Base-by-base conservation (phyloP, 2,329 filamentous ascomycete species). In the Metarhizium rileyi region DNA sequence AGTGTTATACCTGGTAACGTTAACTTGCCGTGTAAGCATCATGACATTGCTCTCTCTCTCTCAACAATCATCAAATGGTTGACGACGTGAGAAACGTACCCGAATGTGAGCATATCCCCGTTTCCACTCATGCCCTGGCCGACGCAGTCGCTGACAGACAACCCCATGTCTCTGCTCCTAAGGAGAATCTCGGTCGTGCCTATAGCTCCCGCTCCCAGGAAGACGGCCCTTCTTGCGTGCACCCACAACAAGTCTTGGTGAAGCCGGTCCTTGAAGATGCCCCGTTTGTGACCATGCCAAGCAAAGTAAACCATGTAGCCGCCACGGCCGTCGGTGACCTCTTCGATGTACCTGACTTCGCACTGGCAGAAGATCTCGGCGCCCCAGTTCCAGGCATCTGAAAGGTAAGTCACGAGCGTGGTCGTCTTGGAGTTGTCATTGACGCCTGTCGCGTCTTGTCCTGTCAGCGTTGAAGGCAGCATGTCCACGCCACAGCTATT, bases 351-450 rank as follows among this genome's bases (percentile, higher is more conserved):
- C 42, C 78, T 71, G 2, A 85, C 83, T 61, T 86, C 81, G 52
- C 80, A 81, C 56, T 81, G 75, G 62, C 83, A 86, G 54, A 86
- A 86, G 63, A 86, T 78, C 58, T 86, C 81, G 12, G 83, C 80
- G 8, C 82, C 83, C 80, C 81, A 83, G 57, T 84, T 83, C 82
- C 81, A 86, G 2, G 83, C 81, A 61, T 86, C 83, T 7, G 78
- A 73, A 7, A 86, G 66, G 57, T 86, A 86, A 0, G 82, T 86
- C 35, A 83, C 79, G 1, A 81, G 68, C 0, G 78, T 84, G 10
- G 77, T 82, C 18, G 75, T 84, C 63, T 85, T 86, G 27, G 79
- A 84, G 2, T 80, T 80, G 60, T 86, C 83, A 55, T 86, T 86
- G 51, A 83, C 56, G 1, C 82, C 83, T 0, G 81, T 84, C 36